Conservation (phyloP, 129 eudicot genomes). For the Logfia minima region DNA sequence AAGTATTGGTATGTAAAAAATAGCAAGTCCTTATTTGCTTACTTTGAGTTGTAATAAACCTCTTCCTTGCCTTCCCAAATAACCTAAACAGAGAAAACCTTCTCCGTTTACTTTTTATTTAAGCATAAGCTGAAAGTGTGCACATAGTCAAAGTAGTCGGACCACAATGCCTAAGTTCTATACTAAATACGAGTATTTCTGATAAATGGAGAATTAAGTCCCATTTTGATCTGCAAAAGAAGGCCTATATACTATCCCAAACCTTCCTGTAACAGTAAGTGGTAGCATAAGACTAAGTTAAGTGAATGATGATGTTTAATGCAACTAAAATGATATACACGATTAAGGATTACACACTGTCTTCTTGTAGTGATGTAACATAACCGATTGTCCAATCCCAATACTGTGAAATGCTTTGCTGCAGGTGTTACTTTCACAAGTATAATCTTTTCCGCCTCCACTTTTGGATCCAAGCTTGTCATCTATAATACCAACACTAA, state of each 20-base stretch:
- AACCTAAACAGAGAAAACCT: neutral
- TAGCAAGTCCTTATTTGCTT: too few species aligned
- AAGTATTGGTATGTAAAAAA: too few species aligned
- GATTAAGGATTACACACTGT: slow-evolving; percentile 49
- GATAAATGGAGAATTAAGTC: too few species aligned
- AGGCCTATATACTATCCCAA: too few species aligned
- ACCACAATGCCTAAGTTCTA: too few species aligned
- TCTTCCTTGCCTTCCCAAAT: neutral
- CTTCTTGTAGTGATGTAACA: slow-evolving; percentile 71
- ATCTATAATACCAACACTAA: slow-evolving; percentile 44
- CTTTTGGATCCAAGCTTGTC: slow-evolving; percentile 75
- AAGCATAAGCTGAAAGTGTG: too few species aligned
- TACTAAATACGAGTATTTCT: too few species aligned
- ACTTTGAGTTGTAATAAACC: too few species aligned
- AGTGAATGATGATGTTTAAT: neutral
- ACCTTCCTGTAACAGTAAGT: too few species aligned
- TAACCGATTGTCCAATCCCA: slow-evolving; percentile 77
- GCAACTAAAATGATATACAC: neutral
- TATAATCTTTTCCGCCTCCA: slow-evolving; percentile 68
- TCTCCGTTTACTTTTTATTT: neutral
- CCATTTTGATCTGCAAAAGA: too few species aligned
- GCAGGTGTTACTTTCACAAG: slow-evolving; percentile 68
- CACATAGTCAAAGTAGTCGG: too few species aligned
- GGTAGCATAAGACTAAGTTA: neutral
- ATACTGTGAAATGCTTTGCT: slow-evolving; percentile 67